These are phyloP conservation scores for Ramularia collo-cygni DNA, from an alignment of 2,329 filamentous ascomycete species.

Conservation along the genomic window DNA sequence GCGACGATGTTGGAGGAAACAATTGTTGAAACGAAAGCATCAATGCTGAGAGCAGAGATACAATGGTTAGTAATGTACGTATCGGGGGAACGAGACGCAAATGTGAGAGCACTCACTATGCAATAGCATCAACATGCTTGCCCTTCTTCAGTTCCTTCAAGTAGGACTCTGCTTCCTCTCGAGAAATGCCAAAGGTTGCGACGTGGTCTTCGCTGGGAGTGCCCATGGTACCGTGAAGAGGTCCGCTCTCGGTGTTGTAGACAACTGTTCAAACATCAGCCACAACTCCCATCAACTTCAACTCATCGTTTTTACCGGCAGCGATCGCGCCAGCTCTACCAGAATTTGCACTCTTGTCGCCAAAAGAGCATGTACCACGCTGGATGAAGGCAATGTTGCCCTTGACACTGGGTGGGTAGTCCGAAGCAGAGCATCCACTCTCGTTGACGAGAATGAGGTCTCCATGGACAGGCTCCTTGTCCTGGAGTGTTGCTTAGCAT, in stretches of 20 bases:
- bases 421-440: conserved; percentile 56
- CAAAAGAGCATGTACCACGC: conserved; percentile 66
- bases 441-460: conserved; percentile 49
- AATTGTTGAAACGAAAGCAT: conserved; percentile 16
- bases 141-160: conserved; percentile 16
- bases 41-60: conserved; percentile 5
- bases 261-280: conserved; percentile 41
- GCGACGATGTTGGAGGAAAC: conserved; percentile 16
- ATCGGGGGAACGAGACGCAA: too few species aligned
- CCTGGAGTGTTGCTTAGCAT: conserved; percentile 1
- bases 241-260: conserved; percentile 63
- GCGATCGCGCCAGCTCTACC: conserved; percentile 63
- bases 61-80: too few species aligned
- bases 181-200: conserved; percentile 60
- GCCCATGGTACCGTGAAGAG: conserved; percentile 45
- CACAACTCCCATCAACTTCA: too few species aligned
- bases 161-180: conserved; percentile 14
- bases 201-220: conserved; percentile 61
- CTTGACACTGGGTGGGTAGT: conserved; percentile 54
- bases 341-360: conserved; percentile 61
- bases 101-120: conserved; percentile 6
- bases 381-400: conserved; percentile 65
- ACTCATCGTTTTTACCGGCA: conserved; percentile 40
- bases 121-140: conserved; percentile 13
- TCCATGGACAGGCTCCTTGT: conserved; percentile 23